Conservation (phyloP, 306 rosid species). For the Vachellia collinsii region DNA sequence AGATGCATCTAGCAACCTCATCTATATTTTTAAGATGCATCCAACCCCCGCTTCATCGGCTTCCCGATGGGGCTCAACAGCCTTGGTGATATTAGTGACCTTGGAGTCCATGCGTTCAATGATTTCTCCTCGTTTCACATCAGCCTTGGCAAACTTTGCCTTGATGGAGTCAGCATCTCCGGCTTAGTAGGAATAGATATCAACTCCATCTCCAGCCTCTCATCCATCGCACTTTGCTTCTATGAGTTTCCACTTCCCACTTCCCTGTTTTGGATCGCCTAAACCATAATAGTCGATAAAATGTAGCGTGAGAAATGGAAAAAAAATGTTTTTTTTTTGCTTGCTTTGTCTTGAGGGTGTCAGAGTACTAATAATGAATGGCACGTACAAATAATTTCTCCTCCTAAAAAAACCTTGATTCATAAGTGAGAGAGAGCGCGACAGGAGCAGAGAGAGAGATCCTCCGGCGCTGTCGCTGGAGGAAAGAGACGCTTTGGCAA, state of each 20-base stretch:
- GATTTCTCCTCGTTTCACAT: constrained; percentile 71
- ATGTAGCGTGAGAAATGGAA: no score
- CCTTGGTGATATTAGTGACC: constrained; percentile 92
- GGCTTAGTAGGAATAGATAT: constrained; percentile 95
- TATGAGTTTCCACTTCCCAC: background rate
- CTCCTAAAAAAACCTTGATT: no score
- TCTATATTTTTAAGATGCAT: no score
- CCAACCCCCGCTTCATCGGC: constrained; percentile 92
- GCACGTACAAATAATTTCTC: no score
- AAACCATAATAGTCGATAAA: no score
- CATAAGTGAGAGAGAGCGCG: no score
- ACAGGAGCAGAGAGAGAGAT: no score
- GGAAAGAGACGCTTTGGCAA: no score
- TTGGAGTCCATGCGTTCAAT: constrained; percentile 93
- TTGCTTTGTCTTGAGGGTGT: background rate
- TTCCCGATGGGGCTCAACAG: constrained; percentile 96
- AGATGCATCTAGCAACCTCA: no score
- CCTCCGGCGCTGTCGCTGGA: no score
- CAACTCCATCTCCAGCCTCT: constrained; percentile 93
- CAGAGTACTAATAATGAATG: background rate
- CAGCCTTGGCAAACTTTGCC: constrained; percentile 90
- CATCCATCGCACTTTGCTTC: constrained; percentile 58
- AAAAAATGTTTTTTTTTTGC: no score
- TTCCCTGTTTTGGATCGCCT: background rate
- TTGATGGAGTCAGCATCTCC: constrained; percentile 84